A percentile compares a stretch with the other conserved stretches of the same genome.
Evolutionary conservation across 768 basidiomycete species (phyloP).

Genomic region (Tylopilus felleus): DNA sequence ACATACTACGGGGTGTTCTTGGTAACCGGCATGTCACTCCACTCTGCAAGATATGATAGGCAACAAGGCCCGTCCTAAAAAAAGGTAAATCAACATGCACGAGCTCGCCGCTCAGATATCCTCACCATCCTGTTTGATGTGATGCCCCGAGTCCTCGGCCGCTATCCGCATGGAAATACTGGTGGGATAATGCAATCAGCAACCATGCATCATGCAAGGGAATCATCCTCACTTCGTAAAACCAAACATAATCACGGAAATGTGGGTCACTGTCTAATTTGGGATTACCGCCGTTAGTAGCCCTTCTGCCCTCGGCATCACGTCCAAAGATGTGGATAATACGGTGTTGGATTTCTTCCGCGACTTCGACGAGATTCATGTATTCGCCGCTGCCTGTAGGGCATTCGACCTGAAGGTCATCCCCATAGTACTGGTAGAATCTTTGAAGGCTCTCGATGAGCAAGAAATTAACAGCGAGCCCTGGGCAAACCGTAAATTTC

Average conservation of each 20-base stretch:
- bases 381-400: conserved; percentile 96
- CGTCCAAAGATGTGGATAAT: conserved; percentile 98
- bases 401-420: conserved; percentile 90
- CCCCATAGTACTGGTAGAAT: conserved; percentile 97
- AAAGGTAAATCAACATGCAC: not conserved
- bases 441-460: conserved; percentile 95
- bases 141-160: conserved; percentile 94
- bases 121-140: conserved; percentile 96
- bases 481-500: conserved; percentile 34
- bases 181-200: conserved; percentile 3
- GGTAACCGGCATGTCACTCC: conserved; percentile 87
- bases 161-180: conserved; percentile 95
- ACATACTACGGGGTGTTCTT: conserved; percentile 88
- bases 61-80: conserved; percentile 80
- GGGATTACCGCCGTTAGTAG: conserved; percentile 87
- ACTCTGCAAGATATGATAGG: conserved; percentile 88
- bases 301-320: conserved; percentile 80
- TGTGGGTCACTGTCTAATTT: conserved; percentile 89
- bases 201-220: not conserved
- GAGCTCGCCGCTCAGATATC: not conserved
- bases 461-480: conserved; percentile 96
- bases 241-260: conserved; percentile 96
- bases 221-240: conserved; percentile 69
- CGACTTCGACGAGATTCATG: conserved; percentile 91
- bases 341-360: conserved; percentile 98